Evolutionary conservation across 2,329 filamentous ascomycete genomes (phyloP), one percentile per base, ranked within the genome.

Genomic region (Fusarium austroafricanum): DNA sequence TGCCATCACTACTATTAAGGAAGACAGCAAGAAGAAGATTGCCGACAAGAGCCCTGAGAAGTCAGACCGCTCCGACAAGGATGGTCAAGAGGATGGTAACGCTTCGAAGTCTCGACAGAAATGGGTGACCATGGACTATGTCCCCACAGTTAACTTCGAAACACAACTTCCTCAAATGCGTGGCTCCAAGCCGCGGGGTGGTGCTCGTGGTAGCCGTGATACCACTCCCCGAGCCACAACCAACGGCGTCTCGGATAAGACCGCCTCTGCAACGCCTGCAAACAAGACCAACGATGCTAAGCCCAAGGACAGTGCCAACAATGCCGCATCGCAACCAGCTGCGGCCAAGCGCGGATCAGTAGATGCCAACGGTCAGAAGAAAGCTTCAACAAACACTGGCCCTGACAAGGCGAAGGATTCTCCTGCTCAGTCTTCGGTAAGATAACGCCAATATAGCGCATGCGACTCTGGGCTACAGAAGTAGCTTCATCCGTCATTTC

Each of bases 111-210:
- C 80, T 23, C 72, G 87, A 82, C 78, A 90, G 85, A 92, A 94
- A 75, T 98, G 96, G 95, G 89, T 92, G 60, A 86, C 89, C 2
- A 87, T 97, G 58, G 88, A 90, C 33, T 95, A 94, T 74, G 93
- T 92, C 14, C 95, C 94, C 10, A 91, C 89, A 15, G 93, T 96
- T 47, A 90, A 90, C 59, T 98, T 97, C 79, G 91, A 93, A 77
- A 97, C 96, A 1, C 93, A 92, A 28, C 79, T 97, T 39, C 89
- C 90, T 15, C 80, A 79, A 44, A 75, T 80, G 70, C 84, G 85
- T 65, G 80, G 81, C 54, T 77, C 83, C 31, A 86, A 85, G 67
- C 79, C 83, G 42, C 82, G 86, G 28, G 83, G 84, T 17, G 84
- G 85, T 59, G 79, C 79, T 51, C 80, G 84, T 38, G 80, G 79